Conservation (phyloP, 2,329 filamentous ascomycete species). For the Seiridium cupressi region DNA sequence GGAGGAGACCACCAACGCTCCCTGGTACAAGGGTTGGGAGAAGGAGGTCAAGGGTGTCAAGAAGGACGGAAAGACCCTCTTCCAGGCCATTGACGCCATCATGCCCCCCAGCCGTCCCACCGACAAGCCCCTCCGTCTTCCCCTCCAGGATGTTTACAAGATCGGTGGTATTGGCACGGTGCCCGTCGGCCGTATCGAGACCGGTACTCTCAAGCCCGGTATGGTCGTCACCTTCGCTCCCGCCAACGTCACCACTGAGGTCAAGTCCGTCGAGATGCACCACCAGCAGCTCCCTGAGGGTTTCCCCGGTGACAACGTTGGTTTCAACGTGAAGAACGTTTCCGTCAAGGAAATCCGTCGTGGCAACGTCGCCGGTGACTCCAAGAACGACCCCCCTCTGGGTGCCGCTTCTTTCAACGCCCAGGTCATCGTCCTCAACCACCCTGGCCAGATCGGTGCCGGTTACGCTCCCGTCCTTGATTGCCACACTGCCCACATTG, state of each 20-base stretch:
- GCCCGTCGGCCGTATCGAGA: conserved; percentile 99
- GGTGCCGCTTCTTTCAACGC: conserved; percentile 95
- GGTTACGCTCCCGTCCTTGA: conserved; percentile 99
- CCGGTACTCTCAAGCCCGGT: conserved; percentile 87
- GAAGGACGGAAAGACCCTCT: conserved; percentile 91
- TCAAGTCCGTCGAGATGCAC: conserved; percentile 99
- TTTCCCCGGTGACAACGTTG: conserved; percentile 99
- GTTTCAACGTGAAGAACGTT: conserved; percentile 99
- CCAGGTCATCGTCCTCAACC: conserved; percentile 99
- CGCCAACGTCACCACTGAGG: conserved; percentile 99
- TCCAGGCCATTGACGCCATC: conserved; percentile 97
- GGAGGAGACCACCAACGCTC: conserved; percentile 81
- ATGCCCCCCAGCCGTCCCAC: conserved; percentile 88
- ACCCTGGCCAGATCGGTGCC: conserved; percentile 98
- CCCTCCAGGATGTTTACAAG: conserved; percentile 99
- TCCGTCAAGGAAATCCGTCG: conserved; percentile 99
- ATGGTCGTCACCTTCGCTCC: conserved; percentile 99
- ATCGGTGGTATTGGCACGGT: conserved; percentile 99
- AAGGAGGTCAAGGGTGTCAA: conserved; percentile 89
- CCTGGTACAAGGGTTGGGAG: conserved; percentile 99
- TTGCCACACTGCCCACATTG: conserved; percentile 99
- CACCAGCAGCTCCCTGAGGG: conserved; percentile 97
- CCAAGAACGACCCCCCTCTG: conserved; percentile 97
- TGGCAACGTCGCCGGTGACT: conserved; percentile 99
- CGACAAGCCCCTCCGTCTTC: conserved; percentile 99